Percentiles rank a stretch among this genome's conserved stretches.
phyloP scores from a whole-genome alignment of 495 filamentous ascomycete genomes.

The Pseudoneurospora amorphoporcata region DNA sequence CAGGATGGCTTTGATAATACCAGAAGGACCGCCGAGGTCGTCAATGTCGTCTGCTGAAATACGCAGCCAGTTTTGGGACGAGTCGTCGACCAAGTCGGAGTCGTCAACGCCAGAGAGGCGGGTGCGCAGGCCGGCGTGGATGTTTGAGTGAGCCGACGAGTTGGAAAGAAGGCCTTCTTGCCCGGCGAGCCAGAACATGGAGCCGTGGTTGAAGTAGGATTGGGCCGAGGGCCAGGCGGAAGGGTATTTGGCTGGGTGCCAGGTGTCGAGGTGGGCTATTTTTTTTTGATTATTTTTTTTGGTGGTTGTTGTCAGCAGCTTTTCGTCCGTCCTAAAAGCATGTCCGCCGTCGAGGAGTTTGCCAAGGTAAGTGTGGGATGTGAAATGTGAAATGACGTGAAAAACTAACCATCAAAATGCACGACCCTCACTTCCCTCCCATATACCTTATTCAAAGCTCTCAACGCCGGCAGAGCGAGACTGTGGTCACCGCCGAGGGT shows the following conservation, averaged over 20 bases:
- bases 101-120: slow-evolving; percentile 55
- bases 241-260: slow-evolving; percentile 71
- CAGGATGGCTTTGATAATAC: slow-evolving; percentile 49
- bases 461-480: slow-evolving; percentile 63
- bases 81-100: slow-evolving; percentile 57
- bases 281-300: too few species aligned
- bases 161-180: slow-evolving; percentile 65
- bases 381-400: slow-evolving; percentile 18
- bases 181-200: slow-evolving; percentile 75
- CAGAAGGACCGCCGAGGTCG: slow-evolving; percentile 44
- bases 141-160: slow-evolving; percentile 43
- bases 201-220: slow-evolving; percentile 70
- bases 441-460: slow-evolving; percentile 61
- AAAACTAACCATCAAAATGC: slow-evolving; percentile 57
- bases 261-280: slow-evolving; percentile 60
- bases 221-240: slow-evolving; percentile 61
- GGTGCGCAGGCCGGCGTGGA: slow-evolving; percentile 71
- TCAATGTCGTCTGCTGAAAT: slow-evolving; percentile 63
- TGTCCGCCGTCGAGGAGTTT: too few species aligned
- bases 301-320: background rate
- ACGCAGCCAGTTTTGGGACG: slow-evolving; percentile 52
- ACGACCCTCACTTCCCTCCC: slow-evolving; percentile 63
- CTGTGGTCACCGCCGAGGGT: slow-evolving; percentile 77
- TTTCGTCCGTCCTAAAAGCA: too few species aligned
- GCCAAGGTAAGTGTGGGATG: too few species aligned